A percentile compares a stretch with the other conserved stretches of the same genome.
Evolutionary conservation across 2,329 filamentous ascomycete species (phyloP).

Genomic region (Byssothecium circinans): DNA sequence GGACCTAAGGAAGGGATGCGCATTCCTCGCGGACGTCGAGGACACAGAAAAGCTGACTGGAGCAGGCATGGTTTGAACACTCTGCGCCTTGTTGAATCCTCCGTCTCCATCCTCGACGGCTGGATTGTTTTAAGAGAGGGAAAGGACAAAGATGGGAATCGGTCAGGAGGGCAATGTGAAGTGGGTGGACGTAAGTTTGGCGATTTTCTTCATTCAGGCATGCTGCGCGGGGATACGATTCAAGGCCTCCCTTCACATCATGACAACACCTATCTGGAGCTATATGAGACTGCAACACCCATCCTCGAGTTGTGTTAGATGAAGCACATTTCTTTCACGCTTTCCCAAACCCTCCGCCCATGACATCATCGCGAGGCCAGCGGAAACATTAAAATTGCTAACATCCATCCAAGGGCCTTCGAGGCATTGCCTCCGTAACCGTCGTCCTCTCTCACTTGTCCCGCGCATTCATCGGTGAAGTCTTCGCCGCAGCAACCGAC

Average conservation of each 20-base stretch:
- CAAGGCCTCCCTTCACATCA: background rate
- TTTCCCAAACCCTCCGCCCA: background rate
- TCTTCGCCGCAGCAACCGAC: conserved; percentile 9
- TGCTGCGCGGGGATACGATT: background rate
- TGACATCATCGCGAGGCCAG: background rate
- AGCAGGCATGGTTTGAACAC: too few relatives aligned
- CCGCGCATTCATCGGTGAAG: conserved; percentile 6
- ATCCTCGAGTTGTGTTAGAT: background rate
- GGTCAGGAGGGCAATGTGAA: conserved; percentile 12
- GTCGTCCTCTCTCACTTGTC: conserved; percentile 11
- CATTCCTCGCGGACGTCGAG: too few relatives aligned
- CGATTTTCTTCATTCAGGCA: background rate
- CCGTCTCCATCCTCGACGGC: background rate
- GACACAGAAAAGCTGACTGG: too few relatives aligned
- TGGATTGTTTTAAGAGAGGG: background rate
- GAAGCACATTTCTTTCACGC: too few relatives aligned
- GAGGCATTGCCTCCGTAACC: conserved; percentile 10
- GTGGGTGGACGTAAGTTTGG: conserved; percentile 13
- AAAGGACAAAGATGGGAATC: conserved; percentile 7
- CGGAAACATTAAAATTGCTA: background rate
- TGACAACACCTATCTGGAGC: background rate
- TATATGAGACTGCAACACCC: too few relatives aligned
- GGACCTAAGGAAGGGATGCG: too few relatives aligned
- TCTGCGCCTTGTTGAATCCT: background rate
- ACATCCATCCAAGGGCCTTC: conserved; percentile 6